Percentiles rank a stretch among this genome's conserved stretches.
Conservation (phyloP, 495 filamentous ascomycete species). For the Podospora appendiculata region DNA sequence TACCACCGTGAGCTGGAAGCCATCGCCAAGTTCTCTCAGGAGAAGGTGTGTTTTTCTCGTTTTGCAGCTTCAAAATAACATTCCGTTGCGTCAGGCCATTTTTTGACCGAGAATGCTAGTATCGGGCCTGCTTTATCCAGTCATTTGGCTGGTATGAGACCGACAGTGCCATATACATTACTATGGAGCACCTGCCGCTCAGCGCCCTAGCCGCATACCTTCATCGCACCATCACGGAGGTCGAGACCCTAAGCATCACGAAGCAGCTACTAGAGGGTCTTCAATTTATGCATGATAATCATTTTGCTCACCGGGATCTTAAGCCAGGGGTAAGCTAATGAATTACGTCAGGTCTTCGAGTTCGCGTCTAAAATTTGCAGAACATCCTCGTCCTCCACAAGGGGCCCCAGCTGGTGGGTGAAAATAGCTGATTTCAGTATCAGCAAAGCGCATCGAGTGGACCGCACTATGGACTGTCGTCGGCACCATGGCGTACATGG, state of each 20-base stretch:
- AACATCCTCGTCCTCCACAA: too few relatives aligned
- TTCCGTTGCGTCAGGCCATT: background rate
- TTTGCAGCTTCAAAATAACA: background rate
- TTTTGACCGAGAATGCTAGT: background rate
- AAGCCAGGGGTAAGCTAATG: conserved; percentile 29
- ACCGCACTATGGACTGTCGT: too few relatives aligned
- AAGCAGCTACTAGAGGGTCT: conserved; percentile 38
- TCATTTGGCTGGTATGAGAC: conserved; percentile 33
- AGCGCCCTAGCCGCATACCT: conserved; percentile 20
- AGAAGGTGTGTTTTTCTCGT: background rate
- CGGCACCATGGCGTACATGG: too few relatives aligned
- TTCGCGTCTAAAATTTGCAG: too few relatives aligned
- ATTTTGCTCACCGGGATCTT: conserved; percentile 42
- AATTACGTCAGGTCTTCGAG: too few relatives aligned
- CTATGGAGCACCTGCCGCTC: conserved; percentile 32
- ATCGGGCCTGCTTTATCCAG: conserved; percentile 19
- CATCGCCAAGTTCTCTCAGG: conserved; percentile 9
- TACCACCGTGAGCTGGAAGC: conserved; percentile 3
- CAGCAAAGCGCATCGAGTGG: too few relatives aligned
- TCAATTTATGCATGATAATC: conserved; percentile 36
- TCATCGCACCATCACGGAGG: conserved; percentile 14
- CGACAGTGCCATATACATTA: conserved; percentile 19
- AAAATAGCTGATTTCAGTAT: too few relatives aligned
- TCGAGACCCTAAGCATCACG: conserved; percentile 24
- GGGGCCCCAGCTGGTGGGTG: too few relatives aligned